Percentiles rank a stretch among this genome's conserved stretches.
Evolutionary conservation across 139 green algal species (phyloP).

Genomic region (Volvox africanus): DNA sequence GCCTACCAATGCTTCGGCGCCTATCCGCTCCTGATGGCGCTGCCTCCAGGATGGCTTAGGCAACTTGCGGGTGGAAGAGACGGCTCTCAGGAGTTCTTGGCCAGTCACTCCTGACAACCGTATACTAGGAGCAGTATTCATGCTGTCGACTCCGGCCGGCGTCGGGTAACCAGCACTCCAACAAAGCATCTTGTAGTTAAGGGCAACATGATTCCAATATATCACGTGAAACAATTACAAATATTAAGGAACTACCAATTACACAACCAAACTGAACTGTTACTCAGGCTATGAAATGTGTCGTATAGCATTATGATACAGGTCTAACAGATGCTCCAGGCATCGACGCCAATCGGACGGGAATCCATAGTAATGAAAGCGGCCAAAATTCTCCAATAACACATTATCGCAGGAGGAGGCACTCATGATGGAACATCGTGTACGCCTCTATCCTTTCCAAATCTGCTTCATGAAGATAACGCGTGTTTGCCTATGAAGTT

Average conservation of each 20-base stretch:
- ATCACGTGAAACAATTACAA: neutral
- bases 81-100: neutral
- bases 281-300: too few species aligned
- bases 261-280: too few species aligned
- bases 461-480: too few species aligned
- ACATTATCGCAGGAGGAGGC: too few species aligned
- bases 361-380: too few species aligned
- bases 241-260: neutral
- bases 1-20: neutral
- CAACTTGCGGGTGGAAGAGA: neutral
- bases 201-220: neutral
- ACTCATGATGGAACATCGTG: too few species aligned
- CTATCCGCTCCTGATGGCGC: constrained; percentile 1
- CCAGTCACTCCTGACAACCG: neutral
- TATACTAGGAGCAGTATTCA: constrained; percentile 3
- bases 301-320: too few species aligned
- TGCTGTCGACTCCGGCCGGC: neutral
- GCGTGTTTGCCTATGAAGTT: too few species aligned
- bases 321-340: too few species aligned
- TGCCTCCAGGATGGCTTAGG: neutral
- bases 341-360: too few species aligned
- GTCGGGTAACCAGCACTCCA: neutral
- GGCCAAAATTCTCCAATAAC: too few species aligned
- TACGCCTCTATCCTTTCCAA: too few species aligned
- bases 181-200: constrained; percentile 1